Base-by-base conservation (phyloP, 108 stramenopile genomes). In the Cylindrotheca closterium region DNA sequence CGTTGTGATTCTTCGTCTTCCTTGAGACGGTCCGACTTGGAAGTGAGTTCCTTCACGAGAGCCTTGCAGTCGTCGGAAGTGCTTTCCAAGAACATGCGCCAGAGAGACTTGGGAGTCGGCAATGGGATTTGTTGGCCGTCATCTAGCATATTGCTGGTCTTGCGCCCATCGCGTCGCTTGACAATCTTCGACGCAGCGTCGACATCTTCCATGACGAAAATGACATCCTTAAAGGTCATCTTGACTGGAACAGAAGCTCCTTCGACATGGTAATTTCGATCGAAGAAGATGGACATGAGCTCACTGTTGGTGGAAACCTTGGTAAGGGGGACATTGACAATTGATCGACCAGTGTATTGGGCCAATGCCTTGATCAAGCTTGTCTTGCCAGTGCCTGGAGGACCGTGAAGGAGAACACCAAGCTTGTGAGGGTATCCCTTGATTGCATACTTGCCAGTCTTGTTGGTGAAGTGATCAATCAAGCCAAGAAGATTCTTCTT, bases 361-460 rank as follows among this genome's bases (percentile, higher is more conserved):
- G 88, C 92, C 50, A 93, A 47, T 2, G 87, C 86, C 71, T 93
- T 93, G 75, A 89, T 93, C 56, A 93, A 22, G 46, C 64, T 68
- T 0, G 96, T 97, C 68, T 96, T 96, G 10, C 96, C 96, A 12
- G 96, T 95, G 1, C 96, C 96, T 19, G 96, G 96, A 0, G 94
- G 94, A 37, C 92, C 92, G 58, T 85, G 70, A 21, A 88, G 60
- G 37, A 91, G 72, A 2, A 87, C 60, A 2, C 96, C 96, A 12
- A 93, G 83, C 64, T 93, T 93, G 74, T 88, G 86, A 19, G 88
- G 92, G 55, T 85, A 88, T 10, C 92, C 92, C 51, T 65, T 59
- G 76, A 93, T 89, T 26, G 70, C 67, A 58, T 88, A 93, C 63
- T 85, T 86, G 2, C 88, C 92, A 17, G 67, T 63, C 46, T 84